phyloP scores from a whole-genome alignment of 2,329 filamentous ascomycete species.

The Monosporascus sp. region DNA sequence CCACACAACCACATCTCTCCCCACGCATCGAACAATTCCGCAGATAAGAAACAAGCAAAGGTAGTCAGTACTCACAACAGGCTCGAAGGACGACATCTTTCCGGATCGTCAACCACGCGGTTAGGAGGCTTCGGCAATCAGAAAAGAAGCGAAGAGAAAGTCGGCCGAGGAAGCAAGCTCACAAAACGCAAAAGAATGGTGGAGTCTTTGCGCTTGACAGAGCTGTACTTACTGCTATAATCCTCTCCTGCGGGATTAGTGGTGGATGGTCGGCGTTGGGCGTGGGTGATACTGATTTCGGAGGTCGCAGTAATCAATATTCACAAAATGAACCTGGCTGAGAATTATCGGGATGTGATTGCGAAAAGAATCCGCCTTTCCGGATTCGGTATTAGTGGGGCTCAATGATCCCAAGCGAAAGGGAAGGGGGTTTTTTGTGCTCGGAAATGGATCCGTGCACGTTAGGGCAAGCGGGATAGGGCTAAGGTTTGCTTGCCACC shows the following conservation, averaged over 20 bases:
- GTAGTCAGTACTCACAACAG: slow-evolving; percentile 55
- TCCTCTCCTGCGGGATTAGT: slow-evolving; percentile 26
- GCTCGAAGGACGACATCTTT: slow-evolving; percentile 66
- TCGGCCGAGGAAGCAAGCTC: slow-evolving; percentile 16
- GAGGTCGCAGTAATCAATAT: background rate
- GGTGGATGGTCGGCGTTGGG: slow-evolving; percentile 20
- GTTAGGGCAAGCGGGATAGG: background rate
- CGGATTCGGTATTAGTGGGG: background rate
- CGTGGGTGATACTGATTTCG: background rate
- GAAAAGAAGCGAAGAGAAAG: slow-evolving; percentile 19
- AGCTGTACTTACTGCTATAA: slow-evolving; percentile 4
- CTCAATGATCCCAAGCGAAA: background rate
- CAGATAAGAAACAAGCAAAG: background rate
- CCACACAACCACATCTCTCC: too few species aligned
- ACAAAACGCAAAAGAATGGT: slow-evolving; percentile 21
- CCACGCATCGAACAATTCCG: background rate
- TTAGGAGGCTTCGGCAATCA: slow-evolving; percentile 12
- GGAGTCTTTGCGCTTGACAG: background rate
- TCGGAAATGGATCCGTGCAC: background rate
- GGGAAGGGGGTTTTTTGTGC: background rate
- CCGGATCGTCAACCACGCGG: slow-evolving; percentile 30
- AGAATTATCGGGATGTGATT: background rate
- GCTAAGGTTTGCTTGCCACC: background rate
- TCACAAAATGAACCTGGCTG: background rate
- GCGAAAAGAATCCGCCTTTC: background rate